These are phyloP conservation scores for Ceratobasidium sp. DNA, from an alignment of 1,284 basidiomycete species.

Conservation along the genomic window DNA sequence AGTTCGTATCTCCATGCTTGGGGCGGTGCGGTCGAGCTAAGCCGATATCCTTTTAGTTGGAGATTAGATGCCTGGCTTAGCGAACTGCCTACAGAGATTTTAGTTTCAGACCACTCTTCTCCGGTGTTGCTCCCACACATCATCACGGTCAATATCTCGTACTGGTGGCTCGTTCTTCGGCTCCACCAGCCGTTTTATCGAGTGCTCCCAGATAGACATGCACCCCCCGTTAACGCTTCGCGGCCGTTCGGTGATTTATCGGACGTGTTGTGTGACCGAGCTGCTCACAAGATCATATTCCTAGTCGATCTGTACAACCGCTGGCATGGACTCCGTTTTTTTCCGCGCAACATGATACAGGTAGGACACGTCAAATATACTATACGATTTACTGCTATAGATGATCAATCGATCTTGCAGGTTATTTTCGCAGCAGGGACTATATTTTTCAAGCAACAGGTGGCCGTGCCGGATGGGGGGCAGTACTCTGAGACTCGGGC, in stretches of 20 bases:
- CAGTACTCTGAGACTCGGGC: background rate
- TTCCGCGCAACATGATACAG: slow-evolving; percentile 13
- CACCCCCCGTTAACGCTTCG: background rate
- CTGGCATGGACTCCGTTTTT: background rate
- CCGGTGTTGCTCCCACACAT: slow-evolving; percentile 48
- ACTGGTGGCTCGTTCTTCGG: slow-evolving; percentile 12
- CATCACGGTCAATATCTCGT: slow-evolving; percentile 8
- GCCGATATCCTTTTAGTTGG: background rate
- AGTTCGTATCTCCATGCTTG: background rate
- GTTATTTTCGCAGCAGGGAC: background rate
- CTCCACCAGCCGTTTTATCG: slow-evolving; percentile 14
- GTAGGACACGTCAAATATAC: background rate
- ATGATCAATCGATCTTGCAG: background rate
- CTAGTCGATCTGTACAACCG: background rate
- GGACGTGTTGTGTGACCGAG: background rate
- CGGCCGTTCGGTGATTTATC: slow-evolving; percentile 12
- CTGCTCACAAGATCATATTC: background rate
- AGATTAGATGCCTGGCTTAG: slow-evolving; percentile 22
- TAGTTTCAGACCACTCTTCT: slow-evolving; percentile 50
- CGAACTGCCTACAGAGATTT: background rate
- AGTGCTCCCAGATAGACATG: background rate
- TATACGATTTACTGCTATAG: background rate
- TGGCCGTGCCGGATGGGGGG: background rate
- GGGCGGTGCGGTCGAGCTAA: background rate
- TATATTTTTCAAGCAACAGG: background rate